Evolutionary conservation across 306 rosid species (phyloP).

Genomic region (Pterocarpus santalinus): DNA sequence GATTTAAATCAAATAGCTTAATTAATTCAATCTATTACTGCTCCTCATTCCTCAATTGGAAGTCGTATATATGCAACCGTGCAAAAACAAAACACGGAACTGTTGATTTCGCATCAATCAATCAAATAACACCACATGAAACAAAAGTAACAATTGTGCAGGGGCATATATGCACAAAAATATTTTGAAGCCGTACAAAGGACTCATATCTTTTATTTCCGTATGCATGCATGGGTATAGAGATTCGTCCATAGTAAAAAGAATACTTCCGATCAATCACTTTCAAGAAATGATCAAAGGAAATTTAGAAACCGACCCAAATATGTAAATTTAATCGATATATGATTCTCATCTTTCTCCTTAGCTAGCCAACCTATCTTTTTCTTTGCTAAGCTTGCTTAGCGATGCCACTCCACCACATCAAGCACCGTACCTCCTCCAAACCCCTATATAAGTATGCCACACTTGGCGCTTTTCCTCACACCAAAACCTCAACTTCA

Average conservation of each 20-base stretch:
- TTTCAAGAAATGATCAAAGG: conserved; percentile 58
- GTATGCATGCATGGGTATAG: conserved; percentile 60
- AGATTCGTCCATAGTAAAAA: conserved; percentile 56
- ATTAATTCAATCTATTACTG: not conserved
- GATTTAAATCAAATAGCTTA: conserved; percentile 1
- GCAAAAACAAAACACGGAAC: conserved; percentile 41
- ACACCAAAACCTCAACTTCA: conserved; percentile 36
- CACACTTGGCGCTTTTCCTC: conserved; percentile 25
- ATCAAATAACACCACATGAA: conserved; percentile 29
- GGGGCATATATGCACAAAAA: conserved; percentile 17
- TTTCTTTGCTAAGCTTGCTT: not conserved
- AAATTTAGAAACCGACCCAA: conserved; percentile 52
- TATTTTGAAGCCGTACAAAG: conserved; percentile 63
- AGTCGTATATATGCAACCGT: conserved; percentile 33
- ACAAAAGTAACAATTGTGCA: conserved; percentile 9
- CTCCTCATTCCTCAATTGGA: not conserved
- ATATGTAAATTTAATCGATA: conserved; percentile 45
- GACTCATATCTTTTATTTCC: conserved; percentile 58
- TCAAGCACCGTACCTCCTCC: conserved; percentile 17
- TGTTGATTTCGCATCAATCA: conserved; percentile 11
- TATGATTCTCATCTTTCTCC: conserved; percentile 58
- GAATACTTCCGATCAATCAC: conserved; percentile 50
- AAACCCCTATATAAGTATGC: conserved; percentile 61
- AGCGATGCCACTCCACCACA: conserved; percentile 40
- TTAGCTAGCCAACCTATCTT: conserved; percentile 22